phyloP scores from a whole-genome alignment of 2,329 filamentous ascomycete species.

The Colletotrichum abscissum region DNA sequence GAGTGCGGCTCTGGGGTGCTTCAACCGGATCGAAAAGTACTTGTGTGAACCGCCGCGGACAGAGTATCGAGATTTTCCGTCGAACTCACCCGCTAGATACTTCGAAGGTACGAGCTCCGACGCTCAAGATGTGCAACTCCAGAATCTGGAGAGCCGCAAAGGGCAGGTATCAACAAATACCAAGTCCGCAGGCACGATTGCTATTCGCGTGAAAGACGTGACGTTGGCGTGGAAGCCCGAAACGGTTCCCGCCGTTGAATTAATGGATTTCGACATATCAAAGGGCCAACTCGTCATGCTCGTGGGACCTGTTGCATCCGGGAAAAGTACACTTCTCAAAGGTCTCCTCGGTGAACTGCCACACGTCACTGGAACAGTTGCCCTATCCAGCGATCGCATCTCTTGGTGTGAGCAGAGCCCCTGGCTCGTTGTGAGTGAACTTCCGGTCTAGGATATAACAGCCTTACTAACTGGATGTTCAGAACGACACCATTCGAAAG shows the following conservation, averaged over 20 bases:
- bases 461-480: background rate
- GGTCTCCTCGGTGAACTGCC: conserved; percentile 49
- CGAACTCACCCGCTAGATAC: background rate
- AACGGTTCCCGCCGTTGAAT: conserved; percentile 41
- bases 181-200: background rate
- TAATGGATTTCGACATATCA: conserved; percentile 48
- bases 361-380: conserved; percentile 37
- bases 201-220: conserved; percentile 39
- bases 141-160: background rate
- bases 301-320: conserved; percentile 55
- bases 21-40: conserved; percentile 43
- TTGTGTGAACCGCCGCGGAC: conserved; percentile 39
- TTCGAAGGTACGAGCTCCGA: background rate
- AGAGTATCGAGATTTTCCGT: conserved; percentile 39
- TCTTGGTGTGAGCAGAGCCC: conserved; percentile 49
- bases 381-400: conserved; percentile 29
- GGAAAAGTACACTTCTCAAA: conserved; percentile 57
- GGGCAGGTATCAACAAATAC: background rate
- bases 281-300: conserved; percentile 50
- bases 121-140: background rate
- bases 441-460: no score
- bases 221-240: conserved; percentile 49
- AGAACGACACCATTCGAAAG: conserved; percentile 47
- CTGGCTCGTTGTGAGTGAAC: conserved; percentile 44
- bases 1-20: conserved; percentile 39